Evolutionary conservation across 371 early-diverging fungal genomes (phyloP), one percentile per base, ranked within the genome.

Genomic region (Mortierella sp.): DNA sequence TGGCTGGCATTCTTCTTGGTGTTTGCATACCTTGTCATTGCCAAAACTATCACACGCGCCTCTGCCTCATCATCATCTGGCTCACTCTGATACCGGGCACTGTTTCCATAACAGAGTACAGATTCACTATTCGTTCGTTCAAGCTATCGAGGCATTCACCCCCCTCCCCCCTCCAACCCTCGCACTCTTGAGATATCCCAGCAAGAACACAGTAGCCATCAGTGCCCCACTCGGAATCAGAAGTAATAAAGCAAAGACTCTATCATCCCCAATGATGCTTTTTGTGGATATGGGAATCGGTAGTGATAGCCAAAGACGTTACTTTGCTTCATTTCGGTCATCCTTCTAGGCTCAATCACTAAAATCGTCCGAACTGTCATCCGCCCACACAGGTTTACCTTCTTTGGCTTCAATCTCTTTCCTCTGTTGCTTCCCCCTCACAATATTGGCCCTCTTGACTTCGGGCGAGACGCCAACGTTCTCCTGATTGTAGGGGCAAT

Each of bases 1-100:
- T 88, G 86, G 88, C 46, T 85, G 41, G 78, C 85, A 54, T 71
- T 86, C 56, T 71, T 86, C 34, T 81, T 84, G 38, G 83, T 86
- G 19, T 86, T 83, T 78, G 79, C 82, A 8, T 86, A 88, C 49
- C 73, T 86, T 14, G 68, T 85, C 30, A 58, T 67, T 19, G 70
- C 78, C 46, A 76, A 76, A 55, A 76, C 70, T n/a, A 69, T 76
- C 14, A 76, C 66, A 7, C 70, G 78, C n/a, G 78, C 78, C 23
- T 58, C 78, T 8, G 73, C 73, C 2, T 67, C 73, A 28, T 42
- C 61, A 16, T 56, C 63, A 31, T 42, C 62, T 3, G 50, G 10
- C 10, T 58, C 71, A 3, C 12, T 54, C 3, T 43, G 51, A 10
- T 69, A 30, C 61, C 19, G 18, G 14, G 16, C 19, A 21, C 38